Evolutionary conservation across 2,329 filamentous ascomycete genomes (phyloP), one percentile per base, ranked within the genome.

Genomic region (Diaporthe vexans): DNA sequence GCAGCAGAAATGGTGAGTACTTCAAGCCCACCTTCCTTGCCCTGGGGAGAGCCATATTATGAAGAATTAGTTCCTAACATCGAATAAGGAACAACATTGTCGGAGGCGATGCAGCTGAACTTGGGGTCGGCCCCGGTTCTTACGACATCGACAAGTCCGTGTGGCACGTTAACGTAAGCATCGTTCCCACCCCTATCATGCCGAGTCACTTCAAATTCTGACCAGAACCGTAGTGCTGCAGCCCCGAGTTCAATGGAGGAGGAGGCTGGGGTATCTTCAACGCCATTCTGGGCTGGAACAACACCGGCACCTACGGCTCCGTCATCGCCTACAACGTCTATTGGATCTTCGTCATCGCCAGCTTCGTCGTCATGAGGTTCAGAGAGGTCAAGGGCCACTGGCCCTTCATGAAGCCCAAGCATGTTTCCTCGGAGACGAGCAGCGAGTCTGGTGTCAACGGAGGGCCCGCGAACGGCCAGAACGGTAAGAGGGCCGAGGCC

Each of bases 211-310:
- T 37, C n/a, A 8, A 5, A 7, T 40, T 29, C 57, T 71, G 29
- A 24, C 75, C 70, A 17, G 70, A 17, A 0, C 8, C 93, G 71
- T 92, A 93, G 79, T 83, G 91, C 84, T 94, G 91, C 82, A 93
- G 89, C 76, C 90, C 92, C 1, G 82, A 88, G 73, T 81, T 91
- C 54, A 90, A 92, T 77, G 91, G 91, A 37, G 91, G 91, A 57
- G 90, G 91, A 40, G 91, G 91, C 52, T 94, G 92, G 92, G 92
- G 91, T 63, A 89, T 94, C 74, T 94, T 94, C 86, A 94, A 94
- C 78, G 88, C 92, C 48, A 83, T 95, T 67, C 86, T 94, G 21
- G 93, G 93, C 59, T 94, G 92, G 91, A 85, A 89, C 75, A 93
- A 93, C 80, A 90, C 89, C 15, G 92, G 91, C 10, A 93, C 91